phyloP scores from a whole-genome alignment of 192 early-diverging fungal genomes.

The Geranomyces variabilis region DNA sequence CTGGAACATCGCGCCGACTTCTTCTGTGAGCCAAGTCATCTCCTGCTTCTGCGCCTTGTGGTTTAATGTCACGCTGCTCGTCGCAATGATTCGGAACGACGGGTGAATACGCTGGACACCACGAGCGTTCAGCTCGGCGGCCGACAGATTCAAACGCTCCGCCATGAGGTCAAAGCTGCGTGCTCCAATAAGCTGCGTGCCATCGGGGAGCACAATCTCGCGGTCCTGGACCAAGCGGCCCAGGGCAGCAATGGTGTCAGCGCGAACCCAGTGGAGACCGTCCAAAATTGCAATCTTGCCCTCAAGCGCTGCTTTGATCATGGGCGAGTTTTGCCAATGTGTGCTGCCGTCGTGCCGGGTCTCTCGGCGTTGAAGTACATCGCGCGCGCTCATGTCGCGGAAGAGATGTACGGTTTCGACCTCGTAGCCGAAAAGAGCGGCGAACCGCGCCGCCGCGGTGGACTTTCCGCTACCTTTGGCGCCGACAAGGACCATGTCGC shows the following conservation, averaged over 20 bases:
- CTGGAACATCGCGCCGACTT: conserved; percentile 71
- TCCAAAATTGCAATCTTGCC: conserved; percentile 78
- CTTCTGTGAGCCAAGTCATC: conserved; percentile 71
- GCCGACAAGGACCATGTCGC: conserved; percentile 74
- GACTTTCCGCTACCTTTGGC: conserved; percentile 76
- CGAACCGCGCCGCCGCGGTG: conserved; percentile 66
- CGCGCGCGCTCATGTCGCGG: conserved; percentile 80
- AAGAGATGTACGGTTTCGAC: conserved; percentile 75
- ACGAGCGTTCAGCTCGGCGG: conserved; percentile 51
- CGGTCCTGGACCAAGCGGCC: conserved; percentile 69
- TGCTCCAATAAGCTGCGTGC: conserved; percentile 56
- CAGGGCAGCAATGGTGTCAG: conserved; percentile 69
- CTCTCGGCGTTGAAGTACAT: conserved; percentile 73
- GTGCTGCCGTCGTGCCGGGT: conserved; percentile 75
- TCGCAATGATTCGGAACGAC: conserved; percentile 74
- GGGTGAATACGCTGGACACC: conserved; percentile 68
- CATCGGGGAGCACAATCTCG: conserved; percentile 72
- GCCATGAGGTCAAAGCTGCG: conserved; percentile 60
- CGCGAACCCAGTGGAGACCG: conserved; percentile 70
- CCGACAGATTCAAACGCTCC: conserved; percentile 48
- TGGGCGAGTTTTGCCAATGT: conserved; percentile 72
- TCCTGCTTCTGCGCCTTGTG: conserved; percentile 44
- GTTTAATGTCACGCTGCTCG: conserved; percentile 53
- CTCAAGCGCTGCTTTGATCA: conserved; percentile 72
- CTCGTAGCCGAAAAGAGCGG: conserved; percentile 57